Base-by-base conservation (phyloP, 257 asterid genomes). In the Fraxinus pennsylvanica region DNA sequence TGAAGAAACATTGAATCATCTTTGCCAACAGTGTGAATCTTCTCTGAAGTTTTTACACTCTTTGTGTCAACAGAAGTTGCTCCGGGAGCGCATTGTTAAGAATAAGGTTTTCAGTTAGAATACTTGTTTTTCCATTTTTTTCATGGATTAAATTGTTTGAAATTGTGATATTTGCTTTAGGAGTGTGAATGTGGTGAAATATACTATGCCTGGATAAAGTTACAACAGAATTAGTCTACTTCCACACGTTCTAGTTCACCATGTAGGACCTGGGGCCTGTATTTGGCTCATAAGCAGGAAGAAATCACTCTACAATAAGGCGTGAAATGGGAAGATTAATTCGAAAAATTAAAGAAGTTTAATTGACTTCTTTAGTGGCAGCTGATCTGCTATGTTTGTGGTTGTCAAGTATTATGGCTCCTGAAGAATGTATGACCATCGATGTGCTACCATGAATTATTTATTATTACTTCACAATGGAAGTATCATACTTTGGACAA, bases 11-110 rank as follows among this genome's bases (percentile, higher is more conserved):
- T 79, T 92, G 87, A 88, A 88, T 82, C 92, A 92, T 83, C 93
- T 96, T 77, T 93, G 94, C 92, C 97, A 93, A 87, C 99, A 93
- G 84, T 93, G 99, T 41, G 97, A 93, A 82, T 92, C 97, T 71
- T 93, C 99, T 78, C 86, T 95, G 78, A 98, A 93, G 79, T 93
- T 95, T 83, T 91, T 95, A 76, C 94, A 90, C 82, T 91, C 92
- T 63, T 81, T 92, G 75, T 93, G 97, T 85, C 98, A 93, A 78
- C 99, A 93, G 76, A 96, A 96, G 81, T 75, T 84, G 77, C 92
- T 96, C 84, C 86, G 96, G 47, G 98, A 96, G 82, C 88, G 93
- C 71, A 84, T 94, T 79, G 95, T 96, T 72, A 90, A 89, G 89
- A 93, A 96, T 82, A 93, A 96, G 97, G 99, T 95, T 74, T 85